Percentiles rank a stretch among this genome's conserved stretches.
phyloP scores from a whole-genome alignment of 345 rosid genomes.

The Toxicodendron radicans region DNA sequence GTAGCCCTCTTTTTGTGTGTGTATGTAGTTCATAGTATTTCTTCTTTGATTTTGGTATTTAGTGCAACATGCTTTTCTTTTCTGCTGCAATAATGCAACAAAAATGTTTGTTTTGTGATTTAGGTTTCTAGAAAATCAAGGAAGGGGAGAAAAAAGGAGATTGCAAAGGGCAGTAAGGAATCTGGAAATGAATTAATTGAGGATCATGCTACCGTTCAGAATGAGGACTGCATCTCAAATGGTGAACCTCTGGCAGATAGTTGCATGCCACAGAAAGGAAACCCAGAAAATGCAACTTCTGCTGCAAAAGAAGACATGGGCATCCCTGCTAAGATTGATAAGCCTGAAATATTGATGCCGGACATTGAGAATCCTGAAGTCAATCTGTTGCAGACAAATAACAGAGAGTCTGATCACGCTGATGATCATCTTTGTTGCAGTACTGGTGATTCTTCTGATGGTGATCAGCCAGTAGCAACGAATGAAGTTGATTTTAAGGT shows the following conservation, averaged over 20 bases:
- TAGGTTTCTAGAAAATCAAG: slow-evolving; percentile 90
- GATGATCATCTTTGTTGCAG: slow-evolving; percentile 48
- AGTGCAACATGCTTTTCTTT: neutral
- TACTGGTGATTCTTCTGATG: slow-evolving; percentile 65
- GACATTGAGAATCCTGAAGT: slow-evolving; percentile 30
- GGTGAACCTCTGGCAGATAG: slow-evolving; percentile 29
- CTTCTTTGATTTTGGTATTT: slow-evolving; percentile 1
- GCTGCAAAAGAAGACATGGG: slow-evolving; percentile 26
- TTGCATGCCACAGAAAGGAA: slow-evolving; percentile 28
- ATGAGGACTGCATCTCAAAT: slow-evolving; percentile 33
- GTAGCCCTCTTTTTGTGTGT: neutral
- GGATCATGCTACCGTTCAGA: slow-evolving; percentile 35
- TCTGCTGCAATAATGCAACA: slow-evolving; percentile 8
- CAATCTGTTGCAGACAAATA: slow-evolving; percentile 33
- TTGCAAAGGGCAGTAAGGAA: slow-evolving; percentile 33
- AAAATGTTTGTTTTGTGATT: slow-evolving; percentile 24
- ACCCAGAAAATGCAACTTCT: slow-evolving; percentile 25
- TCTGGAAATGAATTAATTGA: slow-evolving; percentile 37
- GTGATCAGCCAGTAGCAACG: slow-evolving; percentile 51
- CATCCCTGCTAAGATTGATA: slow-evolving; percentile 27
- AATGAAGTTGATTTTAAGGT: slow-evolving; percentile 93
- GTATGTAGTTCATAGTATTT: neutral
- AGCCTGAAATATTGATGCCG: slow-evolving; percentile 30
- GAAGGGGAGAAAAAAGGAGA: slow-evolving; percentile 59
- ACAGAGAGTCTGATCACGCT: slow-evolving; percentile 31